Base-by-base conservation (phyloP, 1,139 yeast genomes). In the Debaryomyces sp. region DNA sequence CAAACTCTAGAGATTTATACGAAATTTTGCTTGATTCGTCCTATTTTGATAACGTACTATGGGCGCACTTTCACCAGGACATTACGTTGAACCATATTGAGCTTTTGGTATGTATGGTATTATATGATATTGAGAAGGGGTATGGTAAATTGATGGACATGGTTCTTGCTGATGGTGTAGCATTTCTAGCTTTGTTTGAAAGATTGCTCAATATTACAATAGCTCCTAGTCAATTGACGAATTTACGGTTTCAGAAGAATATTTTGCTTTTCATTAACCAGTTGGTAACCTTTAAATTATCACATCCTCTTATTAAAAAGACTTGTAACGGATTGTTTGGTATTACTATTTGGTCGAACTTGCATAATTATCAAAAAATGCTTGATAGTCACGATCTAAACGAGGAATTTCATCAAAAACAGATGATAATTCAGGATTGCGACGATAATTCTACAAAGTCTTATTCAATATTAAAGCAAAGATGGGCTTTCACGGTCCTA, bases 41-140 rank as follows among this genome's bases (percentile, higher is more conserved):
- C 24, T 68, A 61, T 53, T 67, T 68, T 45, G 51, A 58, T 21
- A 49, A 58, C 21, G 63, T 69, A 37, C 62, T 77, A 10, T 79
- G 82, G 83, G 65, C 64, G 5, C 54, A 59, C 41, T 76, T 77
- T 50, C 68, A 68, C 43, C 64, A 60, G 13, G 78, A 77, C 46
- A 63, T 68, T 6, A 64, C 77, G 1, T 59, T 65, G 34, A 68
- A 62, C 22, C 82, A 79, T 53, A 62, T 77, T 4, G 68, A 71
- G 44, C 60, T 73, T 44, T 59, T 77, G 12, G 64, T 69, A 9
- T 50, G 57, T 17, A 43, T 58, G 13, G 49, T 47, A 4, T 47
- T 53, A 10, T 55, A 46, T 27, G 56, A 56, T 18, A 13, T 39
- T 12, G 48, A 45, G 9, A 12, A 35, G 5, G 46, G 47, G 26